Evolutionary conservation across 1,284 basidiomycete genomes (phyloP), one percentile per base, ranked within the genome.

Genomic region (Mrakiaceae sp.): DNA sequence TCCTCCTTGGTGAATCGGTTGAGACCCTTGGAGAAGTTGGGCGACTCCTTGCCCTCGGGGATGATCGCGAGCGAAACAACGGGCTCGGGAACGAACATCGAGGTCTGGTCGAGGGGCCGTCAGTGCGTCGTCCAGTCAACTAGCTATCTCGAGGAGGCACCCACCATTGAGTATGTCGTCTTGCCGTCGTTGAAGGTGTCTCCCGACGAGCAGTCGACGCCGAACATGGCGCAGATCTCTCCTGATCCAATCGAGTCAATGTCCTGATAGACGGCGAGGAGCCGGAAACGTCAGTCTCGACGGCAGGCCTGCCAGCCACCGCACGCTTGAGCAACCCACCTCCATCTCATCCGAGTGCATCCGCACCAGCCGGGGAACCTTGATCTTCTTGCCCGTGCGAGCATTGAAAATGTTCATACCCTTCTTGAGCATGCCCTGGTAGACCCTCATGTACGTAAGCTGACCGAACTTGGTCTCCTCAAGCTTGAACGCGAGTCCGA

Each of bases 281-380:
- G 10, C 14, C 42, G 44, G 44, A 42, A 4, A 27, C 2, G 64
- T 67, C 60, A 68, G 68, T 40, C 40, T 56, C 49, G 57, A 48
- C 54, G 59, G 64, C 3, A 11, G n/a, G 16, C 49, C 43, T 1
- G 16, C 27, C 63, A 47, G 60, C 9, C 27, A 40, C 40, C 27
- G 27, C 27, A 27, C 27, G 27, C 27, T 27, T 27, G 12, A 27
- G 8, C 63, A 39, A 69, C 79, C 60, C 59, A 87, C 87, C 83
- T 98, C 96, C 96, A 98, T 98, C 78, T 98, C 95, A 73, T 98
- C 91, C 74, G 87, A 87, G 78, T 99, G 96, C 96, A 99, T 97
- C 67, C 94, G 83, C 67, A 98, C 96, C 68, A 99, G 79, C 58
- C 95, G 83, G 7, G 95, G 94, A n/a, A 98, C 90, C 78, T 98